Conservation (phyloP, 441 rosid species). For the Corymbia citriodora region DNA sequence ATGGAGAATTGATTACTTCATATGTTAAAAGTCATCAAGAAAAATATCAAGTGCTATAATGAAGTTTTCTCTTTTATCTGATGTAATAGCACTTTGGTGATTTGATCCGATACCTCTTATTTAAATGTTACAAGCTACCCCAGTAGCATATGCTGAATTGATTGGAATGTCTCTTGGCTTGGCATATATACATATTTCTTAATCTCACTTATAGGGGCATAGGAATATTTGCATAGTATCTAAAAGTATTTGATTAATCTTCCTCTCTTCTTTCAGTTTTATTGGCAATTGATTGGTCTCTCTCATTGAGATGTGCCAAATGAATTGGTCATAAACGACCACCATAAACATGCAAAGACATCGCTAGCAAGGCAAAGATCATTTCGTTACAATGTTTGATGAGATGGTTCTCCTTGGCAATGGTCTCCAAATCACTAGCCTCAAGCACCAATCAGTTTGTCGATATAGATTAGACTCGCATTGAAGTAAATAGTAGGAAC, state of each 20-base stretch:
- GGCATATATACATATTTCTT: not conserved
- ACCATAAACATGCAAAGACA: not conserved
- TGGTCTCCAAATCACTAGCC: not conserved
- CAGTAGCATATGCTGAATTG: not conserved
- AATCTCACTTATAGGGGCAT: not conserved
- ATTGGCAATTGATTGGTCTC: not conserved
- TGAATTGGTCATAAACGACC: not conserved
- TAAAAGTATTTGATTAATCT: not conserved
- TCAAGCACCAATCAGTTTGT: rapidly evolving
- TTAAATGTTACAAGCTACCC: not conserved
- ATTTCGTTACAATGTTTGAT: not conserved
- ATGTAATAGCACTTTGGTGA: not conserved
- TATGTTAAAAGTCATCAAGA: not conserved
- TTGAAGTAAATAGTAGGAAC: too few relatives aligned
- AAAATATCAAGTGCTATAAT: not conserved
- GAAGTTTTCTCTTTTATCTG: not conserved
- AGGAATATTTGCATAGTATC: not conserved
- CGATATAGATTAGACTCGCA: not conserved
- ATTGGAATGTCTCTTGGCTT: not conserved
- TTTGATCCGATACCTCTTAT: not conserved
- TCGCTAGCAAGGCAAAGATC: not conserved
- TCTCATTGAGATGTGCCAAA: not conserved
- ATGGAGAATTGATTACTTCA: not conserved
- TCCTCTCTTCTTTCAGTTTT: not conserved
- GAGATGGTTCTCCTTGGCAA: not conserved